Base-by-base conservation (phyloP, 306 rosid genomes). In the Cicer bijugum region DNA sequence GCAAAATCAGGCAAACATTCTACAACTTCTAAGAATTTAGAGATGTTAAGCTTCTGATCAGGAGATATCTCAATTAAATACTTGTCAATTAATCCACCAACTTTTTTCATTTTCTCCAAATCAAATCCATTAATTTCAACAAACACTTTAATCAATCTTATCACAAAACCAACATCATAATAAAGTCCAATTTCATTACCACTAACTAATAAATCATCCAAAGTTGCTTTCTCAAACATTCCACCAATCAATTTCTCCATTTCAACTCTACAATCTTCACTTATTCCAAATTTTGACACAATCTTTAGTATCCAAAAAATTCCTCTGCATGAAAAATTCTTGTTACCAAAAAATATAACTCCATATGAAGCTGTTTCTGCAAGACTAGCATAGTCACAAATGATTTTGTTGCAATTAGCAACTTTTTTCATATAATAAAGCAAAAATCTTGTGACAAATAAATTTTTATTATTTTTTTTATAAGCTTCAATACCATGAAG, bases 221-320 rank as follows among this genome's bases (percentile, higher is more conserved):
- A 46, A 16, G 86, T 90, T 38, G 96, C 89, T 69, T 87, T 75
- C 48, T 89, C 86, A 69, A 90, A 76, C 81, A 72, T 71, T 17
- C 86, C 87, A 20, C 97, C 97, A 53, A 92, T 90, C 87, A 90
- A 71, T 55, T 71, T 85, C 84, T 92, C 97, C 80, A 90, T 70
- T 46, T 84, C 90, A 53, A 40, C 48, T 47, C 85, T 85, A 55
- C 82, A 75, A 16, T 86, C 84, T 70, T 62, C 82, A 35, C 82
- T 81, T 61, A 85, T 38, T 48, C 91, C 89, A 83, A 83, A 86
- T 14, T 82, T 82, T 62, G 89, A 83, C 9, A 86, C 78, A 81
- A 86, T 81, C 78, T 96, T 85, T 11, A 87, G 38, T 16, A 90
- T 85, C 92, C 90, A 79, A 69, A 90, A 88, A 52, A 90, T 78